Evolutionary conservation across 345 rosid species (phyloP), one percentile per base, ranked within the genome.

Genomic region (Linum trigynum): DNA sequence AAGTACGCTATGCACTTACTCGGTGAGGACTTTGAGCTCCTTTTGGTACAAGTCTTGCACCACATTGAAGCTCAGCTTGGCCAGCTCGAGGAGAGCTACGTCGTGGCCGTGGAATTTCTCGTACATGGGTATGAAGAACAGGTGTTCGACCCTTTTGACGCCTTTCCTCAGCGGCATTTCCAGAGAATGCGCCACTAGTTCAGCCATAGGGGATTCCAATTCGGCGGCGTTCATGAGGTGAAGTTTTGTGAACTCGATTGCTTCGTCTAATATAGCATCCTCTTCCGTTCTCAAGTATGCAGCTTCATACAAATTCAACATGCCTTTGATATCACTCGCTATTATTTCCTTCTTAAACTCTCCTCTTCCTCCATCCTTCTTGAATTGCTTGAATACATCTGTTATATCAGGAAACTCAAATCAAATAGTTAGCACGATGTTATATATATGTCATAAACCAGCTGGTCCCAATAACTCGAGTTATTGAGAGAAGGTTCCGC

Each of bases 261-360:
- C 53, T 48, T 48, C 53, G 0, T 75, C 77, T 2, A 79, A 38
- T 23, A 61, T 65, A 9, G 48, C 37, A 12, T 76, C 83, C 1
- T 70, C 69, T 6, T 69, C 32, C 11, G 48, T 61, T 1, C 72
- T 59, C 3, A 75, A 10, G 57, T 57, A 48, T 32, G 78, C 55
- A 35, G 80, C 81, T 59, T 76, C 78, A 17, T 41, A 73, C 15
- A 81, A 55, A 37, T 71, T 59, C 15, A 80, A 12, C 36, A 80
- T 42, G 2, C 74, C 81, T 16, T 53, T 8, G 7, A 71, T 42
- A 4, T 80, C 63, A 0, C 37, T 42, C 2, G 15, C 38, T 0
- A 75, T 9, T 5, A 55, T 23, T 69, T 56, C 51, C 58, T 65
- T 67, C 17, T 78, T 75, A 4, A 62, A 65, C 6, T 74, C 81